Conservation (phyloP, 2,329 filamentous ascomycete genomes). For the Colletotrichum abscissum region DNA sequence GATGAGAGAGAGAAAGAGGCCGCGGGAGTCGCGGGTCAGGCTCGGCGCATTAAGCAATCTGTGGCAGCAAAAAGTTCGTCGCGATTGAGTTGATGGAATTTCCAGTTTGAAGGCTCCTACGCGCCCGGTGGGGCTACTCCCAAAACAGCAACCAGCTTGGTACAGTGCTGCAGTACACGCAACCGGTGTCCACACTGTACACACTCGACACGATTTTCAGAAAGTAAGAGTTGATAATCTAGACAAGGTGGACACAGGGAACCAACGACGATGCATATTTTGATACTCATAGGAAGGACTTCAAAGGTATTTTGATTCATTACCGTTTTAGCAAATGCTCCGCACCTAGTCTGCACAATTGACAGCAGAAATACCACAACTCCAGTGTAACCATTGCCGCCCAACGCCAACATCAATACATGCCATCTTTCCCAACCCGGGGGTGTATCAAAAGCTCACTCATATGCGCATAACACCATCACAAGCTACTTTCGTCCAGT, state of each 20-base stretch:
- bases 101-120: conserved; percentile 29
- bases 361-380: conserved; percentile 16
- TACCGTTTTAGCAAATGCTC: not conserved
- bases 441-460: conserved; percentile 16
- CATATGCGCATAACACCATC: conserved; percentile 23
- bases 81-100: conserved; percentile 36
- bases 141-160: conserved; percentile 49
- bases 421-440: conserved; percentile 17
- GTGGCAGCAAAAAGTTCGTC: conserved; percentile 21
- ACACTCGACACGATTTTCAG: no score
- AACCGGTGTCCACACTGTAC: not conserved
- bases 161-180: conserved; percentile 16
- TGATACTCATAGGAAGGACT: not conserved
- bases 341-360: not conserved
- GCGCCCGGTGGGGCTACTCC: conserved; percentile 44
- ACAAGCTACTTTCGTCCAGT: not conserved
- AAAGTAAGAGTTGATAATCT: no score
- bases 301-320: not conserved
- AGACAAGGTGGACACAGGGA: not conserved
- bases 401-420: conserved; percentile 47
- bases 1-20: conserved; percentile 16
- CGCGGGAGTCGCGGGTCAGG: conserved; percentile 25
- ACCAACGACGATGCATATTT: not conserved
- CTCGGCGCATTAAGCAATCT: conserved; percentile 23
- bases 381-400: conserved; percentile 4